A percentile compares a stretch with the other conserved stretches of the same genome.
Evolutionary conservation across 1,284 basidiomycete genomes (phyloP).

Genomic region (Irpex lacteus): DNA sequence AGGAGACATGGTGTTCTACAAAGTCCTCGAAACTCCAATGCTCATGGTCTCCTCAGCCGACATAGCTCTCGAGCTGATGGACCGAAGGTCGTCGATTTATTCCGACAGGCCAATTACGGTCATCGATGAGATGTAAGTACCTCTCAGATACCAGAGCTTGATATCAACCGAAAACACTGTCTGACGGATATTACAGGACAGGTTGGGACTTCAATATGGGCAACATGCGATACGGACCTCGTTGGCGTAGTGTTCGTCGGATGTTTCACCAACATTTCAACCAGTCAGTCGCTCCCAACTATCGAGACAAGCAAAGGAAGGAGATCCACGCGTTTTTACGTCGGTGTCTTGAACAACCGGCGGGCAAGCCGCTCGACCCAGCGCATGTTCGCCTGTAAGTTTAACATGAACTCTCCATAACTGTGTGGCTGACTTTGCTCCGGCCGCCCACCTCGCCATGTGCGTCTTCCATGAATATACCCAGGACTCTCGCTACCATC

Average conservation of each 20-base stretch:
- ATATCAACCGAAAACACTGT: no score
- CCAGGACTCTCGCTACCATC: slow-evolving; percentile 19
- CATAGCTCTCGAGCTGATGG: slow-evolving; percentile 3
- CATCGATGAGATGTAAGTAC: neutral
- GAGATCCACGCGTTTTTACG: slow-evolving; percentile 18
- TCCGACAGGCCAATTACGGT: slow-evolving; percentile 4
- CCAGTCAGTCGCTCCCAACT: slow-evolving; percentile 8
- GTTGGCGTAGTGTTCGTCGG: slow-evolving; percentile 27
- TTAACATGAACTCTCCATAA: neutral
- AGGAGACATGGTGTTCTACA: no score
- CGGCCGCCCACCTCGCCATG: neutral
- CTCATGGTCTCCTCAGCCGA: neutral
- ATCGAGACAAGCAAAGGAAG: slow-evolving; percentile 16
- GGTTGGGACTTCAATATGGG: slow-evolving; percentile 32
- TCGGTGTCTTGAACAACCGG: slow-evolving; percentile 14
- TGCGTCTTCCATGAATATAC: neutral
- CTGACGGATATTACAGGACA: slow-evolving; percentile 1
- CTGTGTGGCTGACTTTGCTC: no score
- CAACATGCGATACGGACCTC: slow-evolving; percentile 30
- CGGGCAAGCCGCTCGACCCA: neutral
- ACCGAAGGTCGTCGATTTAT: slow-evolving; percentile 13
- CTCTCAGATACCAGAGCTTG: neutral
- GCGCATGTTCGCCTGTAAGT: slow-evolving; percentile 6
- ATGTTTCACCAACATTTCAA: slow-evolving; percentile 21
- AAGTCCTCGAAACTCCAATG: no score